phyloP scores from a whole-genome alignment of 345 rosid species.

The Gossypioides kirkii region DNA sequence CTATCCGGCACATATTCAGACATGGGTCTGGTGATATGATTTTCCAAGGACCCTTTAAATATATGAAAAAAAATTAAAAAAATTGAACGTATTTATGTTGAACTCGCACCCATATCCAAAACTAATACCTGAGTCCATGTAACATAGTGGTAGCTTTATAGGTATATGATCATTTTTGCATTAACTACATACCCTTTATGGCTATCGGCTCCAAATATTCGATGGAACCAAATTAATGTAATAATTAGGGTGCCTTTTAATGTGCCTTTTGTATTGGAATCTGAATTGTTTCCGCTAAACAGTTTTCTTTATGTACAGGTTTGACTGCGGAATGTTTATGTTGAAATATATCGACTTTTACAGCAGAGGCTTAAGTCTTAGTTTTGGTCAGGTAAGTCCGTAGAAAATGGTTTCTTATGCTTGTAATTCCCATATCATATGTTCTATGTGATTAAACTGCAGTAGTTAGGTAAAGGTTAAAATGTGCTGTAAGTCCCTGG shows the following conservation, averaged over 20 bases:
- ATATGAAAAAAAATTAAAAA: neutral
- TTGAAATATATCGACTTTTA: slow-evolving; percentile 87
- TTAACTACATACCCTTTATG: neutral
- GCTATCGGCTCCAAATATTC: neutral
- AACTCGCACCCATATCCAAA: neutral
- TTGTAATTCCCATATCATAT: neutral
- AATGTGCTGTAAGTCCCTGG: no score
- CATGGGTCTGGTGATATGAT: neutral
- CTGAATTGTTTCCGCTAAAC: neutral
- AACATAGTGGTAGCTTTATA: neutral
- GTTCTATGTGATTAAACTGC: neutral
- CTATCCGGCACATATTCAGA: neutral
- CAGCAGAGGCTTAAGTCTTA: slow-evolving; percentile 79
- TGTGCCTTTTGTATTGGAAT: neutral
- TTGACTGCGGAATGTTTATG: slow-evolving; percentile 99
- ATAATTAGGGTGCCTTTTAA: neutral
- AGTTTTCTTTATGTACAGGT: slow-evolving; percentile 40
- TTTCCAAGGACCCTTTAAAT: neutral
- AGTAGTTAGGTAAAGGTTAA: neutral
- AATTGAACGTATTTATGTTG: neutral
- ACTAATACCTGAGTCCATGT: neutral
- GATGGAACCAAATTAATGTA: neutral
- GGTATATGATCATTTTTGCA: neutral
- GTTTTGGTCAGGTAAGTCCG: slow-evolving; percentile 75
- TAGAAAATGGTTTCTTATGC: neutral